A percentile compares a stretch with the other conserved stretches of the same genome.
These are phyloP conservation scores for Globisporangium sylvaticum DNA, from an alignment of 352 stramenopile species.

Conservation along the genomic window DNA sequence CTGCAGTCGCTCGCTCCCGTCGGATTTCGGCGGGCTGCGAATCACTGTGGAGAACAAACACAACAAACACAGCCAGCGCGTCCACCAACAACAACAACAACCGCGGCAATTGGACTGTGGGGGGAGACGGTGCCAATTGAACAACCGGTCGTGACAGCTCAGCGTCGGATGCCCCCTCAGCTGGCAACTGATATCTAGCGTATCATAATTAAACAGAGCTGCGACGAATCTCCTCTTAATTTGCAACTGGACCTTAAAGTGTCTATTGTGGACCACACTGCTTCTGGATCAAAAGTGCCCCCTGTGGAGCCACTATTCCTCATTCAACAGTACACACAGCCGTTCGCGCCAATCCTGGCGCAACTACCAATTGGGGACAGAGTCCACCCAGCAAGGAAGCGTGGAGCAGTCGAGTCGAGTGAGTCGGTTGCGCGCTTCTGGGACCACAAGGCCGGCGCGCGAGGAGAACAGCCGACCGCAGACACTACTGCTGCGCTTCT, in stretches of 20 bases:
- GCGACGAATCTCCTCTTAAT: neutral
- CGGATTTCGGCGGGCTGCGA: constrained; percentile 3
- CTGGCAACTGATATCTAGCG: neutral
- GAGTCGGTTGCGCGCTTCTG: neutral
- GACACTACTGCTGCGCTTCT: neutral
- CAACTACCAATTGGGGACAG: neutral
- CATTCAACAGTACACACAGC: neutral
- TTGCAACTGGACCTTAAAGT: neutral
- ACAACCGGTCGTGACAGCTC: neutral
- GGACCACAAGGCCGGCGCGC: neutral
- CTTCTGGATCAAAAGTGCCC: neutral
- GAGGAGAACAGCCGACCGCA: neutral
- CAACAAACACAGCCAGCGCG: neutral
- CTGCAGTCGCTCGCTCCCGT: neutral
- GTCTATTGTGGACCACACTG: neutral
- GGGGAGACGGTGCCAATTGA: constrained; percentile 1
- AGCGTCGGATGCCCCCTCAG: neutral
- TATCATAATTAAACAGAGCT: neutral
- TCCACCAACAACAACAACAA: constrained; percentile 2
- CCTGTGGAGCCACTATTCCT: neutral
- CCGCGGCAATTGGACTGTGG: neutral
- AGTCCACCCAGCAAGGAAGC: neutral
- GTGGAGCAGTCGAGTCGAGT: neutral
- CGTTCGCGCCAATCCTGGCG: neutral
- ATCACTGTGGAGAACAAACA: constrained; percentile 2